A percentile compares a stretch with the other conserved stretches of the same genome.
These are phyloP conservation scores for Sporothrix mexicana DNA, from an alignment of 2,329 filamentous ascomycete genomes.

Conservation along the genomic window DNA sequence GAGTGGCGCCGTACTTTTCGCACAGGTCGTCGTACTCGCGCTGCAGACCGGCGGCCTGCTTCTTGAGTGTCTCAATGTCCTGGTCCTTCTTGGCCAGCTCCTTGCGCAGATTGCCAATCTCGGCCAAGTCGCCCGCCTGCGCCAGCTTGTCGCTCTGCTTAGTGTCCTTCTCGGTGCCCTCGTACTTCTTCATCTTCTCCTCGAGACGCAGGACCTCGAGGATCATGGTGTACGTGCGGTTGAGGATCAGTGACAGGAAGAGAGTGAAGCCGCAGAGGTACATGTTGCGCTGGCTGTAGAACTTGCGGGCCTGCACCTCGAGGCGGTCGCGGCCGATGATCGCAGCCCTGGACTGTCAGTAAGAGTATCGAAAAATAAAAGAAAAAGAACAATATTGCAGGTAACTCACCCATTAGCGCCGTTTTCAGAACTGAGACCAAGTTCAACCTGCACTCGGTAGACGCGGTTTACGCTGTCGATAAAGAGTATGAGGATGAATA, in stretches of 20 bases:
- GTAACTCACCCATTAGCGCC: conserved; percentile 53
- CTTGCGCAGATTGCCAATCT: conserved; percentile 72
- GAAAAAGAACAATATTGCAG: background rate
- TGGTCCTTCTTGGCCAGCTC: conserved; percentile 79
- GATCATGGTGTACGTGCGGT: conserved; percentile 98
- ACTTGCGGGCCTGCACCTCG: conserved; percentile 99
- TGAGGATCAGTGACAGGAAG: conserved; percentile 97
- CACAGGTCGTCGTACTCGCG: conserved; percentile 85
- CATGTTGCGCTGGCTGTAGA: conserved; percentile 99
- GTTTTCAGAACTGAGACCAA: conserved; percentile 73
- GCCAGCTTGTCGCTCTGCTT: conserved; percentile 76
- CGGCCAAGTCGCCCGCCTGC: conserved; percentile 71
- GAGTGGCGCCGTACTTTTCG: conserved; percentile 74
- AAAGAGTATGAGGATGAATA: conserved; percentile 98
- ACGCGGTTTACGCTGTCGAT: conserved; percentile 95
- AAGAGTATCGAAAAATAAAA: background rate
- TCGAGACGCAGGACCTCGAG: conserved; percentile 89
- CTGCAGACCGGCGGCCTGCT: conserved; percentile 83
- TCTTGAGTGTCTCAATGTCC: conserved; percentile 87
- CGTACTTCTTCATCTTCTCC: conserved; percentile 84
- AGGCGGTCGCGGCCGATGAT: conserved; percentile 92
- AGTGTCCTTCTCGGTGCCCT: conserved; percentile 64
- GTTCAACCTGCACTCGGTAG: conserved; percentile 93
- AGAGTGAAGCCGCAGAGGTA: conserved; percentile 99
- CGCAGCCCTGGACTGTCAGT: conserved; percentile 55